Evolutionary conservation across 2,329 filamentous ascomycete species (phyloP), one percentile per base, ranked within the genome.

Genomic region (Rhexocercosporidium sp.): DNA sequence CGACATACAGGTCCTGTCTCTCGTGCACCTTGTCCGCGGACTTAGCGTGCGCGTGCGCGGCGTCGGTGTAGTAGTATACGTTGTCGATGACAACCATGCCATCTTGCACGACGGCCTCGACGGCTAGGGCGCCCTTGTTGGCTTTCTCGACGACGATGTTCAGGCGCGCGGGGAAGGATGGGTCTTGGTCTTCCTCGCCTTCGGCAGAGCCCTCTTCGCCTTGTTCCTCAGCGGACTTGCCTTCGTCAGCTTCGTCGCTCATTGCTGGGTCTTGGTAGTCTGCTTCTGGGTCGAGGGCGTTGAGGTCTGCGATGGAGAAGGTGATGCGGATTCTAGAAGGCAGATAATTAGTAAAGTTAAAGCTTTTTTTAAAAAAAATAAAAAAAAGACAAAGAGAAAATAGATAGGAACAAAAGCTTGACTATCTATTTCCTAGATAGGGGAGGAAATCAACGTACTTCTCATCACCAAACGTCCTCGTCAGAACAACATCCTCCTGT

Each of bases 61-160:
- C 85, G 74, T 94, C 90, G 74, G 88, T 84, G 84, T 93, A 96
- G 86, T 93, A 95, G 81, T 91, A 94, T 76, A 98, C 88, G 82
- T 96, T 95, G 79, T 97, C 92, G 77, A 98, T 91, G 75, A 93
- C 84, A 79, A 98, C 90, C 78, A 89, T 84, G 75, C 94, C 94
- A 74, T 97, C 92, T 82, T 96, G 91, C 37, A 93, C 93, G 68
- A 92, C 84, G 68, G 94, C 92, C 80, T 97, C 93, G 75, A 99
- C 89, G 80, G 92, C 90, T 71, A 99, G 86, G 31, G 93, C 93
- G 68, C 95, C 94, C 77, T 92, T 91, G 81, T 87, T 88, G 68
- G 91, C 85, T 85, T 97, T 96, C 85, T 97, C 93, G 66, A 99
- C 86, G 59, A 94, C 90, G 75, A 99, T 89, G 81, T 91, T 93